Percentiles rank a stretch among this genome's conserved stretches.
phyloP scores from a whole-genome alignment of 805 yeast species.

The Yarrowia yakushimensis region DNA sequence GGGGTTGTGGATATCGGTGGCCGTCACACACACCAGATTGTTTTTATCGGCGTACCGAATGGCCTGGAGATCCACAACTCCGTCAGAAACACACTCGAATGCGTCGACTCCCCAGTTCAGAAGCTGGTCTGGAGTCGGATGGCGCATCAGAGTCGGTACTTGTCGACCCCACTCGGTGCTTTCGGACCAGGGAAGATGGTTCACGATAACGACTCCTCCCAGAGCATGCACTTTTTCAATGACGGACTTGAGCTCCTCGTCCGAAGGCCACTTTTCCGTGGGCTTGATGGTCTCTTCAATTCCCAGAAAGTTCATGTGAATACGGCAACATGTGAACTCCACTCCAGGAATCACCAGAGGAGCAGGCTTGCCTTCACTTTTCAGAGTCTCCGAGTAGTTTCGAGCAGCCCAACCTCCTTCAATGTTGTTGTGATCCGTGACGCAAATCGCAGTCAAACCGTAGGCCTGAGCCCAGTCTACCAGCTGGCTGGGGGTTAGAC shows the following conservation, averaged over 20 bases:
- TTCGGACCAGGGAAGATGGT: slow-evolving; percentile 33
- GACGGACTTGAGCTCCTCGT: slow-evolving; percentile 29
- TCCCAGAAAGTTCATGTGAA: slow-evolving; percentile 33
- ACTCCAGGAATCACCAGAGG: slow-evolving; percentile 33
- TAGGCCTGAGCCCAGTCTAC: slow-evolving; percentile 34
- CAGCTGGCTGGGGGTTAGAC: slow-evolving; percentile 30
- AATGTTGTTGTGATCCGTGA: slow-evolving; percentile 33
- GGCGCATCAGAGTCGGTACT: slow-evolving; percentile 28
- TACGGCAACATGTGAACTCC: slow-evolving; percentile 33
- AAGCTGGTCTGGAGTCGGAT: slow-evolving; percentile 30
- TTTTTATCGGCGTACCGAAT: slow-evolving; percentile 28
- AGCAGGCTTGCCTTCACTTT: slow-evolving; percentile 1
- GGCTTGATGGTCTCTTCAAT: slow-evolving; percentile 32
- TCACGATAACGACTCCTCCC: slow-evolving; percentile 32
- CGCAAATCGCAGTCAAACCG: slow-evolving; percentile 31
- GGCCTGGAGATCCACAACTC: slow-evolving; percentile 30
- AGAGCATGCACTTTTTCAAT: slow-evolving; percentile 29
- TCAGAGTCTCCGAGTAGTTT: slow-evolving; percentile 24
- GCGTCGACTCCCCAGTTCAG: slow-evolving; percentile 32
- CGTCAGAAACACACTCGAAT: slow-evolving; percentile 32
- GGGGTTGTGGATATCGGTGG: slow-evolving; percentile 30
- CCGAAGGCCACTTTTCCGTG: slow-evolving; percentile 29
- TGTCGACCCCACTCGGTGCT: slow-evolving; percentile 28
- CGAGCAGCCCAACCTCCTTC: slow-evolving; percentile 30
- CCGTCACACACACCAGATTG: slow-evolving; percentile 30